phyloP scores from a whole-genome alignment of 2,329 filamentous ascomycete genomes.

The Alternaria arbusti region DNA sequence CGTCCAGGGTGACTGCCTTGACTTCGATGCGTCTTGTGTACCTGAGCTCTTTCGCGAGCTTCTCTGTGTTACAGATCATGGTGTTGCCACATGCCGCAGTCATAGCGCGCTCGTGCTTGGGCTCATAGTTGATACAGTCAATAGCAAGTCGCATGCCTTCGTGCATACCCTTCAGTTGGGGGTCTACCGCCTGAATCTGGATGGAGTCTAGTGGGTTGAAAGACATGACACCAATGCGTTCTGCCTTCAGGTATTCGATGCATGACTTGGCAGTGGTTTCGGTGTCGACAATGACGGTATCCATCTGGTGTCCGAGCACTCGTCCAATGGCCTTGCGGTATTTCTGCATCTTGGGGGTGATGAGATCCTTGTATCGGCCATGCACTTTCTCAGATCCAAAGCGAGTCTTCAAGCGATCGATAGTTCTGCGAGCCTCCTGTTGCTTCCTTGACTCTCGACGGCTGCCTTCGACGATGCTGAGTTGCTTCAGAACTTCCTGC shows the following conservation, averaged over 20 bases:
- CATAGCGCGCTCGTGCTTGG: conserved; percentile 86
- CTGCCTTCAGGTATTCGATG: conserved; percentile 91
- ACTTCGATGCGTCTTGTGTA: conserved; percentile 85
- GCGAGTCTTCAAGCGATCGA: conserved; percentile 85
- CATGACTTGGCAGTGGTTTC: conserved; percentile 94
- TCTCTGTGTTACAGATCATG: conserved; percentile 88
- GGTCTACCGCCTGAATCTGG: conserved; percentile 89
- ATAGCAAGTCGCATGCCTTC: conserved; percentile 87
- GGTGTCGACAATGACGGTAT: conserved; percentile 92
- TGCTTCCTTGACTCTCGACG: conserved; percentile 86
- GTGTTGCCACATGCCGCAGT: conserved; percentile 94
- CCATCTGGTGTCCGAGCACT: conserved; percentile 89
- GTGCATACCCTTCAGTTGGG: conserved; percentile 86
- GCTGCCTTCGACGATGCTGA: conserved; percentile 83
- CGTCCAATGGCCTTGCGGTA: conserved; percentile 92
- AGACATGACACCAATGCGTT: conserved; percentile 84
- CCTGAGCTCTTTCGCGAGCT: conserved; percentile 86
- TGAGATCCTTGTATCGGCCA: conserved; percentile 87
- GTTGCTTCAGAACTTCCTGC: conserved; percentile 78
- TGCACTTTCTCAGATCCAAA: conserved; percentile 79
- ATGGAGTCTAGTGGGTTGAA: conserved; percentile 98
- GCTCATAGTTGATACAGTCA: conserved; percentile 94
- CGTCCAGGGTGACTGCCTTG: conserved; percentile 92
- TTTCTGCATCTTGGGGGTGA: conserved; percentile 96
- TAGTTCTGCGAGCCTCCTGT: conserved; percentile 77